Base-by-base conservation (phyloP, 768 basidiomycete species). In the Suillus subluteus region DNA sequence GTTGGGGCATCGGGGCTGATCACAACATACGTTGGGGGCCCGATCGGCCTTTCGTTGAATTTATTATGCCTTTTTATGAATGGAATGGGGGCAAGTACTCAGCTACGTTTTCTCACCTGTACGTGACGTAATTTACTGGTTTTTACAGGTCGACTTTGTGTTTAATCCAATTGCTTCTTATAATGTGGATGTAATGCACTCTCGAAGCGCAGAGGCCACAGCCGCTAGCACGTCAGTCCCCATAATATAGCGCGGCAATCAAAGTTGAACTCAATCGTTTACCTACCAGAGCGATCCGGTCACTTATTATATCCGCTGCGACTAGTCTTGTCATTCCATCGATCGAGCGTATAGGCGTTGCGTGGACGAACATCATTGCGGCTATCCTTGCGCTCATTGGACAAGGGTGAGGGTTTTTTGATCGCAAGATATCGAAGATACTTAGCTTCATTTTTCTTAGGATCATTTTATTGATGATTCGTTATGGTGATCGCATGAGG, bases 51-150 rank as follows among this genome's bases (percentile, higher is more conserved):
- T n/a, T 73, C 74, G 1, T 67, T 86, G 6, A 85, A 83, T 68
- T 74, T 88, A 12, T 30, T 84, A 0, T 86, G 82, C 65, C 69
- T 90, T 6, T 90, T 89, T 69, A 54, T 85, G 44, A 88, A 87
- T 66, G 85, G 88, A 13, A 62, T 89, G n/a, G 88, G 88, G 41
- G 89, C 88, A 71, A 43, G 80, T 77, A 21, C 32, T 9, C 23
- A 26, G 23, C 50, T 16, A 26, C 3, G 13, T 44, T 44, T 15
- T 50, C 30, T 35, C 16, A 23, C n/a, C 58, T 62, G 18, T 15
- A 7, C 12, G 43, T 3, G 32, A 62, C 16, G 11, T 9, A 16
- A 44, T 44, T 23, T 7, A 32, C 52, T 62, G 15, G 18, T 21
- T 37, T 62, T 6, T 35, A 21, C 44, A 44, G 44, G 44, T 44